phyloP scores from a whole-genome alignment of 805 yeast species.

The Lachancea sp. region DNA sequence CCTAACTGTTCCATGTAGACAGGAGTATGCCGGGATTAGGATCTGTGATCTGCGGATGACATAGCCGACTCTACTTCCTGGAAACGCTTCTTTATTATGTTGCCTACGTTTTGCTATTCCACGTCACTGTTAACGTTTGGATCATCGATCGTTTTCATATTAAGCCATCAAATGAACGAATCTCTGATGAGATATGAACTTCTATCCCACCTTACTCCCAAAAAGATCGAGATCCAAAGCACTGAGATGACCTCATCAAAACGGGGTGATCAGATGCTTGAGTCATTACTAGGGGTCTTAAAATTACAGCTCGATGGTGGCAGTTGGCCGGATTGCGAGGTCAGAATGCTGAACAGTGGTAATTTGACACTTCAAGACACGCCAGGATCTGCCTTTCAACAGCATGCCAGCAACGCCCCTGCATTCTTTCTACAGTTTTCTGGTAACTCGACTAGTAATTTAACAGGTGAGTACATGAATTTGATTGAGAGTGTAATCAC shows the following conservation, averaged over 20 bases:
- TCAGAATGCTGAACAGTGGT: conserved; percentile 7
- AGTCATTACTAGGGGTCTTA: not conserved
- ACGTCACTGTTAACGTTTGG: too few species aligned
- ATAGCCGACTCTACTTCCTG: too few species aligned
- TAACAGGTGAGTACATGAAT: conserved; percentile 4
- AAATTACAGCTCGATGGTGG: conserved; percentile 2
- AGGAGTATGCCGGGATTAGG: too few species aligned
- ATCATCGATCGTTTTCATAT: too few species aligned
- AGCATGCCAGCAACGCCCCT: conserved; percentile 18
- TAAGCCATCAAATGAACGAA: too few species aligned
- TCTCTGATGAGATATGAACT: too few species aligned
- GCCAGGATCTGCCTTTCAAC: conserved; percentile 1
- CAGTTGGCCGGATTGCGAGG: conserved; percentile 7
- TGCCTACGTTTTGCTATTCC: too few species aligned
- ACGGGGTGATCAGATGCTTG: not conserved
- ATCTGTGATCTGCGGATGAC: too few species aligned
- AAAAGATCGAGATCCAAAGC: too few species aligned
- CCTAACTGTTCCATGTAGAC: too few species aligned
- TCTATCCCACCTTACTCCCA: too few species aligned
- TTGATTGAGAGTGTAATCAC: conserved; percentile 8
- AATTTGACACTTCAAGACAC: not conserved
- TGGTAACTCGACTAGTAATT: not conserved
- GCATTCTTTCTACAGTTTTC: conserved; percentile 17
- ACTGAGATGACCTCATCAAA: not conserved
- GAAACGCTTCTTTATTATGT: too few species aligned